Evolutionary conservation across 2,329 filamentous ascomycete species (phyloP).

Genomic region (Xylariaceae sp.): DNA sequence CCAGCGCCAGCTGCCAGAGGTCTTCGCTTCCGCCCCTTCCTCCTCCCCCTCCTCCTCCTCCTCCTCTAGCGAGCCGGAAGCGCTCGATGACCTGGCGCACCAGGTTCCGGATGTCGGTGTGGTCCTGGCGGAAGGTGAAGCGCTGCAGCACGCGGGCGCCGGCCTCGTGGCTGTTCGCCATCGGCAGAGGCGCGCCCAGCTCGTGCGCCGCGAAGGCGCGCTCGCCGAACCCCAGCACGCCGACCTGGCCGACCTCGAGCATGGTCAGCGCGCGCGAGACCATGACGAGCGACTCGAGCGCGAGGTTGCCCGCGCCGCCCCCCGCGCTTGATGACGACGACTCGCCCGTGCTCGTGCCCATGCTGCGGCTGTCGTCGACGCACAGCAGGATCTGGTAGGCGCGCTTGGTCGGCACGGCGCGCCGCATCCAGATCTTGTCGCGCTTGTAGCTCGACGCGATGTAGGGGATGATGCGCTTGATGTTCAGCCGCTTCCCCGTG

Average conservation of each 20-base stretch:
- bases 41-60: constrained; percentile 47
- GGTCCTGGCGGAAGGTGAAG: constrained; percentile 78
- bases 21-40: constrained; percentile 49
- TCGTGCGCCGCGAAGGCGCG: constrained; percentile 79
- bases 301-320: constrained; percentile 72
- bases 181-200: constrained; percentile 75
- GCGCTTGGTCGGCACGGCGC: constrained; percentile 83
- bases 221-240: constrained; percentile 81
- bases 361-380: constrained; percentile 90
- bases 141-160: constrained; percentile 77
- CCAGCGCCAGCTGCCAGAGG: constrained; percentile 89
- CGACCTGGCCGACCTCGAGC: constrained; percentile 92
- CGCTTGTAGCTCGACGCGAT: constrained; percentile 97
- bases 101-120: constrained; percentile 77
- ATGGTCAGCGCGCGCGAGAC: constrained; percentile 80
- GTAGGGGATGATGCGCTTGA: constrained; percentile 99
- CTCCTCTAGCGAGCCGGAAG: constrained; percentile 69
- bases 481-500: constrained; percentile 95
- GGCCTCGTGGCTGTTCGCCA: constrained; percentile 63
- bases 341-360: constrained; percentile 94
- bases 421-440: constrained; percentile 99
- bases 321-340: no score
- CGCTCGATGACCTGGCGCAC: constrained; percentile 70
- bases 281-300: constrained; percentile 90
- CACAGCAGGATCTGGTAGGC: constrained; percentile 96